These are phyloP conservation scores for Phytophthora cajani DNA, from an alignment of 352 stramenopile species.

Conservation along the genomic window DNA sequence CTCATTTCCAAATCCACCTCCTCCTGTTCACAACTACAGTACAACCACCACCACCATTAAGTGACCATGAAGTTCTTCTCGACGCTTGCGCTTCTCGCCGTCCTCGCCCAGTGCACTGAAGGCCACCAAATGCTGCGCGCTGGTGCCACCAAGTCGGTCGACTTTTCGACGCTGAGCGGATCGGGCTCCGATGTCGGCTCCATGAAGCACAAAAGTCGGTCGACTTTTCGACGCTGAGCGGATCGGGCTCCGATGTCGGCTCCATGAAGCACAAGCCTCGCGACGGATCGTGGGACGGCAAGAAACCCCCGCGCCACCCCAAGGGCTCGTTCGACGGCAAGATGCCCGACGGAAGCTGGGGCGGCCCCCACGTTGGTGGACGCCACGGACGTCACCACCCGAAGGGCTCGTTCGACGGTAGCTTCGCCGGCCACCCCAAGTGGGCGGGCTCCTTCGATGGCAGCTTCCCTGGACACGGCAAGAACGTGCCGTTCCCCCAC, in stretches of 20 bases:
- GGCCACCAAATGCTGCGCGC: constrained; percentile 33
- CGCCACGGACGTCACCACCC: background rate
- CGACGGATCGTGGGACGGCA: constrained; percentile 20
- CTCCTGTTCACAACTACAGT: constrained; percentile 14
- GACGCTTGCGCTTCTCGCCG: constrained; percentile 21
- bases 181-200: constrained; percentile 8
- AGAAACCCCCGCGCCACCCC: constrained; percentile 12
- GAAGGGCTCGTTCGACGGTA: constrained; percentile 14
- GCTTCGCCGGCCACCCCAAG: constrained; percentile 10
- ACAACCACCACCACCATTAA: background rate
- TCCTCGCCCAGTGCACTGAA: constrained; percentile 22
- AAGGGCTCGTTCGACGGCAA: constrained; percentile 28
- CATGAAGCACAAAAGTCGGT: constrained; percentile 28
- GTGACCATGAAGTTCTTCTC: constrained; percentile 31
- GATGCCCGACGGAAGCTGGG: constrained; percentile 14
- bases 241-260: constrained; percentile 6
- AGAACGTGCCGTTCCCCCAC: constrained; percentile 16
- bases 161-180: constrained; percentile 20
- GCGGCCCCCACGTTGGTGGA: constrained; percentile 5
- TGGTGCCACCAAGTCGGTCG: constrained; percentile 15
- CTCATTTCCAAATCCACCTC: constrained; percentile 28
- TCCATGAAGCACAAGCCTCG: constrained; percentile 19
- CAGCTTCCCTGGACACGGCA: constrained; percentile 16
- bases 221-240: constrained; percentile 22
- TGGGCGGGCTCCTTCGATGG: constrained; percentile 15